Conservation (phyloP, 2,329 filamentous ascomycete genomes). For the Diaporthe caulivora region DNA sequence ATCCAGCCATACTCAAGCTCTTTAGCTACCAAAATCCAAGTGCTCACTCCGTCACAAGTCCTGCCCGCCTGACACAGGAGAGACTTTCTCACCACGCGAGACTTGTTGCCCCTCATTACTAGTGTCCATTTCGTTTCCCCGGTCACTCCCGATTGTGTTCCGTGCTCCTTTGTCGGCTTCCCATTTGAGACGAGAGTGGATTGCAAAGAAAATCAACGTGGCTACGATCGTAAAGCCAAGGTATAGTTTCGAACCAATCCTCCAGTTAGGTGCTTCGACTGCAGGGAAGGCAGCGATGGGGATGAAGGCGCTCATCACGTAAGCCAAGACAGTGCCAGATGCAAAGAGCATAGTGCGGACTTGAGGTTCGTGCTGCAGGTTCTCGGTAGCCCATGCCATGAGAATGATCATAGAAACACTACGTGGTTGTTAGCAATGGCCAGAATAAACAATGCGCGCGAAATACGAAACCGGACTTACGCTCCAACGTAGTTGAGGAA, state of each 20-base stretch:
- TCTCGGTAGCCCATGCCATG: slow-evolving; percentile 27
- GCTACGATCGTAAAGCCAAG: slow-evolving; percentile 11
- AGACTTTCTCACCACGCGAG: not conserved
- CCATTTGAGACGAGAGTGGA: slow-evolving; percentile 18
- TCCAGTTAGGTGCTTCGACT: slow-evolving; percentile 23
- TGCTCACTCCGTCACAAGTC: too few relatives aligned
- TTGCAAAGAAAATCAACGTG: slow-evolving; percentile 17
- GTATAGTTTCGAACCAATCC: slow-evolving; percentile 29
- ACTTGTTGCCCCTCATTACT: not conserved
- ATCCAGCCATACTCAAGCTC: too few relatives aligned
- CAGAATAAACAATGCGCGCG: not conserved
- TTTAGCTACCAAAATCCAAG: too few relatives aligned
- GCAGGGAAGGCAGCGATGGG: slow-evolving; percentile 31
- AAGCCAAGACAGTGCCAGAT: slow-evolving; percentile 30
- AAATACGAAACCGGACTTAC: not conserved
- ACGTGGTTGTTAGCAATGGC: not conserved
- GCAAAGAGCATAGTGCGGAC: slow-evolving; percentile 34
- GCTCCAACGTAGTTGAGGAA: slow-evolving; percentile 33
- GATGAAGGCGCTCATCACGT: slow-evolving; percentile 29
- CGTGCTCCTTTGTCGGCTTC: slow-evolving; percentile 6
- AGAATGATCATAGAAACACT: slow-evolving; percentile 31
- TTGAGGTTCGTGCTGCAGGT: slow-evolving; percentile 30
- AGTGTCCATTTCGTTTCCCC: not conserved
- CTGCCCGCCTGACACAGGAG: too few relatives aligned
- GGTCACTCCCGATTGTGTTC: not conserved